Evolutionary conservation across 176 grass and related monocot species (phyloP), one percentile per base, ranked within the genome.

Genomic region (Thinopyrum elongatum): DNA sequence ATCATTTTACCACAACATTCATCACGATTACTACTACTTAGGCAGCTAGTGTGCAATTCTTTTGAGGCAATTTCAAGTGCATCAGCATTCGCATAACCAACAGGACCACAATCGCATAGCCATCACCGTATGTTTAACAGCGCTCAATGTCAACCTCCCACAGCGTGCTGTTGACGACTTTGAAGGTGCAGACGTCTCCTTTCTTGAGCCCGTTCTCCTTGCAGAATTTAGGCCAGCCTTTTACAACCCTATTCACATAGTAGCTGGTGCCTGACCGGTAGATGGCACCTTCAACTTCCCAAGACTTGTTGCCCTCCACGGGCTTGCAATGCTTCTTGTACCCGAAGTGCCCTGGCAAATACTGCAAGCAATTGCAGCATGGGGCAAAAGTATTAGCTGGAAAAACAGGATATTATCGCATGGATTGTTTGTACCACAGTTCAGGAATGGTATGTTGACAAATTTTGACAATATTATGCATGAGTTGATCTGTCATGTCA

Each of bases 141-240:
- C 35, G 64, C 0, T 41, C 67, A 22, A 88, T 78, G 16, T 4
- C 12, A 1, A 84, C 87, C 39, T 49, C 39, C 87, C 81, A 88
- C 16, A 84, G 16, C 0, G 10, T 73, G 1, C 28, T 41, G 6
- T 84, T 2, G 17, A 73, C 2, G 17, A 84, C 12, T 19, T 29
- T 51, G 87, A 88, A 88, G 38, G 66, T 78, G 55, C 74, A 88
- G 15, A 79, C 6, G 36, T 79, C 81, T 0, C 74, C 81, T 29
- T 1, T 6, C n/a, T 79, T 62, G 53, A 88, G 22, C 12, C 2
- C 59, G 7, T 88, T 83, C 1, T 78, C 74, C 53, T 1, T 4
- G 34, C 44, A 75, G 68, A 89, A 85, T 5, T 10, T 75, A 15
- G 3, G 22, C 87, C 76, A 89, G 25, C 58, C 76, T 44, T 0